These are phyloP conservation scores for Boletus pseudopeckii DNA, from an alignment of 768 basidiomycete genomes.

Conservation along the genomic window DNA sequence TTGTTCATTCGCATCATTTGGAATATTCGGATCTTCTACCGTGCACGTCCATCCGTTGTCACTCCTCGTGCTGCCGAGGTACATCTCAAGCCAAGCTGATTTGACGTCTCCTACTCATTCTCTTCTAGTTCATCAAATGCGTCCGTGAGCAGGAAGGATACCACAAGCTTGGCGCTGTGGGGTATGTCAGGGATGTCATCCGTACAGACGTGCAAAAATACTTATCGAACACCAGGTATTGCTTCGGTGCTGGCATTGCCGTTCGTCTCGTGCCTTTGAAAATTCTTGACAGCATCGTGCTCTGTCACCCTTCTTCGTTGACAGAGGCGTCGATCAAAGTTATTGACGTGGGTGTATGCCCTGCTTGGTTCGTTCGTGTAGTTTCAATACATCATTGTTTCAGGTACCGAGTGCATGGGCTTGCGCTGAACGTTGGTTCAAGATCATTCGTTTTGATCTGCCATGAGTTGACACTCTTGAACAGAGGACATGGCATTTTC, in stretches of 20 bases:
- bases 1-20: constrained; percentile 19
- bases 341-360: constrained; percentile 22
- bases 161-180: constrained; percentile 40
- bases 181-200: constrained; percentile 26
- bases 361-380: not conserved
- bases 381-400: not conserved
- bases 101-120: not conserved
- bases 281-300: constrained; percentile 35
- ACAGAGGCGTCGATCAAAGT: constrained; percentile 33
- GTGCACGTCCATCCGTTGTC: constrained; percentile 27
- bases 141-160: constrained; percentile 40
- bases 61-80: constrained; percentile 27
- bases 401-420: constrained; percentile 33
- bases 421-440: constrained; percentile 35
- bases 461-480: not conserved
- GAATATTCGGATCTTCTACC: constrained; percentile 17
- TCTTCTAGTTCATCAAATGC: constrained; percentile 33
- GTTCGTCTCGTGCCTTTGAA: constrained; percentile 29
- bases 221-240: constrained; percentile 30
- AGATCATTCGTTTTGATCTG: not conserved
- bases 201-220: not conserved
- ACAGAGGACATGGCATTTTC: constrained; percentile 35
- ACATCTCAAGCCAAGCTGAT: not conserved
- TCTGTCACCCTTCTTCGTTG: constrained; percentile 40
- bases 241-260: constrained; percentile 35